Evolutionary conservation across 1,139 yeast species (phyloP), one percentile per base, ranked within the genome.

Genomic region (Yamadazyma mexicana): DNA sequence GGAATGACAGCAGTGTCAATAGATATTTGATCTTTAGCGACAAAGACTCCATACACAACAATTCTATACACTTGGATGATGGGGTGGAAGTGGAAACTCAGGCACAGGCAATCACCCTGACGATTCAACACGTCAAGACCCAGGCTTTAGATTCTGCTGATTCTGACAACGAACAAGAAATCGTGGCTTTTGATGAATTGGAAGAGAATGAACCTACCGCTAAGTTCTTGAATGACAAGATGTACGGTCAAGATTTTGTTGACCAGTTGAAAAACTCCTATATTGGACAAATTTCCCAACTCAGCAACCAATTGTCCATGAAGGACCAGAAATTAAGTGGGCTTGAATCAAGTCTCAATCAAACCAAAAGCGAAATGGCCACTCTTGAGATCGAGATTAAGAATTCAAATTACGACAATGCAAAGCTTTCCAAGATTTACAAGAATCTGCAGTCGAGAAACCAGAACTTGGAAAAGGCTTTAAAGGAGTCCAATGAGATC

Each of bases 161-260:
- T 33, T 17, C 24, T 15, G 22, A 23, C 5, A 15, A 17, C 12
- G 29, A 33, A 23, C 24, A 25, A 8, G 37, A 34, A 8, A 28
- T 18, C 4, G 14, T 30, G 8, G 16, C 24, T 5, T 18, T 14
- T 20, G 26, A 18, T n/a, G 37, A 34, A 11, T 26, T 18, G 27
- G 37, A 20, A 20, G 22, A 25, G 20, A 40, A 42, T 34, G 45
- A 42, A 25, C 45, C 42, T 5, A 42, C 45, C n/a, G 31, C 39
- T 17, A 37, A 37, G 18, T 42, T 42, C 16, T 29, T 39, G 31
- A 37, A 37, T 20, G 18, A 35, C 2, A 39, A 39, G 27, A 34
- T 20, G 26, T 34, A 34, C 23, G 27, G 32, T 20, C 32, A 34
- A 18, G 32, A 34, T 3, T 34, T 34, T 20, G 28, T 34, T 12